Conservation (phyloP, 345 rosid genomes). For the Salix exigua region DNA sequence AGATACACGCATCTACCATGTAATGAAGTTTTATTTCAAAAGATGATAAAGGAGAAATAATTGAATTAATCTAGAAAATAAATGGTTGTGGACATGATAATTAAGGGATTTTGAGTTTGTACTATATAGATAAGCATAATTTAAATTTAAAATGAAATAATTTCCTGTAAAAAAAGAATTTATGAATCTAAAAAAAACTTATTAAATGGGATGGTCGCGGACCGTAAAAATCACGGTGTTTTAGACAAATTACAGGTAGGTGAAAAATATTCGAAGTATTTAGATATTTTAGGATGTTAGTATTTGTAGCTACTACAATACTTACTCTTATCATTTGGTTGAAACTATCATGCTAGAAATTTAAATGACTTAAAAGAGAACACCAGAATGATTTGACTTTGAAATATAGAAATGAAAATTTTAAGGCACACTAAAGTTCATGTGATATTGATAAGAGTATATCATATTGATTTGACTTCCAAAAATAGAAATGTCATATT, state of each 20-base stretch:
- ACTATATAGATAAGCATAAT: neutral
- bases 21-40: neutral
- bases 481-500: no score
- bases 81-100: no score
- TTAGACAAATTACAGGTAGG: neutral
- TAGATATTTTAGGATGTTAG: neutral
- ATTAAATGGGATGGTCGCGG: no score
- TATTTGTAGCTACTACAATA: neutral
- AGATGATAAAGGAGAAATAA: neutral
- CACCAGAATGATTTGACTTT: no score
- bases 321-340: neutral
- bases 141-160: no score
- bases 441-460: no score
- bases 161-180: no score
- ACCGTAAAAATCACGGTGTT: accelerated
- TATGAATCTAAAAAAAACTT: no score
- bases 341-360: neutral
- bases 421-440: no score
- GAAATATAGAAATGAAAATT: no score
- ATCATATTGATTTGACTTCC: no score
- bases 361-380: no score
- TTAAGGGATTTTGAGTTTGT: neutral
- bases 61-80: neutral
- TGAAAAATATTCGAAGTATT: neutral
- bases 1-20: neutral